Base-by-base conservation (phyloP, 768 basidiomycete genomes). In the Collybia mongolica region DNA sequence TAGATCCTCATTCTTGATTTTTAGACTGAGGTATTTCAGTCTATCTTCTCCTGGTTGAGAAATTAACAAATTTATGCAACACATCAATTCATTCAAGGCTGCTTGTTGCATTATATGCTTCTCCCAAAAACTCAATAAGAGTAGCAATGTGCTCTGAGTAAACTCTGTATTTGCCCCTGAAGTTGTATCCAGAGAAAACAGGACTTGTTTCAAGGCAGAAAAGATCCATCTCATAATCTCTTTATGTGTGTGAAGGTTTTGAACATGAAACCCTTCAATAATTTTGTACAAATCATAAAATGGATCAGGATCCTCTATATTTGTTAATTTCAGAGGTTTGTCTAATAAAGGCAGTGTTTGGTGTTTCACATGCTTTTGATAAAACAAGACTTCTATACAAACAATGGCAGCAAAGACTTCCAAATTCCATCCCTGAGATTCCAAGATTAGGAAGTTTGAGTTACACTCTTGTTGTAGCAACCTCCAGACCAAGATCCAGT, bases 401-500 rank as follows among this genome's bases (percentile, higher is more conserved):
- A 48, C 23, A 12, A 48, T 37, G 8, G 37, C 15, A 37, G 28
- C 35, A 48, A 48, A 37, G n/a, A 14, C n/a, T 15, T 24, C 35
- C 19, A 48, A 28, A 12, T 48, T 39, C 46, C 46, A 48, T 38
- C 39, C 46, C 14, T 37, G 19, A 22, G 19, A 26, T 18, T 18
- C 17, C 9, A 36, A 35, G 12, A 15, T 22, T 7, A 28, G 8
- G 8, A 39, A 19, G n/a, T 38, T 39, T 15, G n/a, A 38, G 9
- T 48, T 22, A 37, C n/a, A 17, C 23, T 38, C 15, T 48, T 39
- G 35, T 11, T 29, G 23, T 24, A 24, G n/a, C 15, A 24, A 38
- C 39, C 46, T 48, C 46, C 46, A 48, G 12, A 48, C 11, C 22
- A 28, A 24, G 20, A 48, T 24, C 46, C 46, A 48, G 39, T 48